These are phyloP conservation scores for Encephalitozoon intestinalis DNA, from an alignment of 371 early-diverging fungal species.

Conservation along the genomic window DNA sequence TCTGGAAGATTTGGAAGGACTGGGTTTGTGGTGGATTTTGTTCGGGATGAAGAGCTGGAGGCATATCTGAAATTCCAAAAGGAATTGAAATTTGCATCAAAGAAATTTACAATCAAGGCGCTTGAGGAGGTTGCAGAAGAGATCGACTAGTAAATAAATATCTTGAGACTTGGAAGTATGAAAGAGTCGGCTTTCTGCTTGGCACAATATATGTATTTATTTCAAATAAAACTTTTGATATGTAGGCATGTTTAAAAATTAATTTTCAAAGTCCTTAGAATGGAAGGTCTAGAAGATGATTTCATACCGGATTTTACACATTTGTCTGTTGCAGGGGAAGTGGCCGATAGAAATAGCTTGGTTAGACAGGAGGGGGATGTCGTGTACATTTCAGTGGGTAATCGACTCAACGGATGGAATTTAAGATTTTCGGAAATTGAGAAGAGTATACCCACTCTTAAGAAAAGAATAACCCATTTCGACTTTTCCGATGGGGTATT, in stretches of 20 bases:
- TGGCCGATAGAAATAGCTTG: constrained; percentile 9
- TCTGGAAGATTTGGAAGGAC: constrained; percentile 92
- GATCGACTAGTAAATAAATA: background rate
- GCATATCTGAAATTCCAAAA: constrained; percentile 33
- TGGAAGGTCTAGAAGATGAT: background rate
- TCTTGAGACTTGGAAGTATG: background rate
- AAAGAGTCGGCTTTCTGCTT: background rate
- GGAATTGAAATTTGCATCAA: constrained; percentile 19
- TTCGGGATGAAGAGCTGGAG: constrained; percentile 56
- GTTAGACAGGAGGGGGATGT: background rate
- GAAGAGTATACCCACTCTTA: background rate
- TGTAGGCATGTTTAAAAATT: background rate
- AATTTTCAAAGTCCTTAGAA: background rate
- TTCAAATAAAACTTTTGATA: background rate
- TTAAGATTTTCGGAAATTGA: constrained; percentile 4
- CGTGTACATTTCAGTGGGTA: constrained; percentile 13
- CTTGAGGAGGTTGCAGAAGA: constrained; percentile 28
- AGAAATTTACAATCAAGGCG: constrained; percentile 44
- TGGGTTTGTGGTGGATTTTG: constrained; percentile 89
- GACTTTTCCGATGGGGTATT: background rate
- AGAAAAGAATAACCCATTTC: constrained; percentile 20
- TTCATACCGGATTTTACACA: constrained; percentile 43
- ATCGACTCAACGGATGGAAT: constrained; percentile 7
- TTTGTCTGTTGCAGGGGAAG: background rate
- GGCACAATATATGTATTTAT: background rate